Evolutionary conservation across 2,329 filamentous ascomycete genomes (phyloP), one percentile per base, ranked within the genome.

Genomic region (Venturia aucupariae): DNA sequence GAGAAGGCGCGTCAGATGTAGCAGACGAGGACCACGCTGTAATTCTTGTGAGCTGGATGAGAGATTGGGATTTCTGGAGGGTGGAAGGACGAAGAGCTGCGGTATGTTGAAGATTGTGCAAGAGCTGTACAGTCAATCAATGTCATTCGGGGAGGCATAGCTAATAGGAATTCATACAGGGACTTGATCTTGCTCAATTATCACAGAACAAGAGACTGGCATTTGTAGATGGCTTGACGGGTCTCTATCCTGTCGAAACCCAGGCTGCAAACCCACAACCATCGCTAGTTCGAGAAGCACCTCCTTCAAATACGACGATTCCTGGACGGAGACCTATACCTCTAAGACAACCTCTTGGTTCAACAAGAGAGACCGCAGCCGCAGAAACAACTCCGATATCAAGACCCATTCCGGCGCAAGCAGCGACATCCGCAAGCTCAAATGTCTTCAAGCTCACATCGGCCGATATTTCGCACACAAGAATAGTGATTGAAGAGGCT

Each of bases 41-140:
- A 0, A 80, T 96, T 3, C 79, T 97, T 3, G 86, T 94, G 65
- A 95, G 90, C 77, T 96, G 94, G 76, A 78, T 96, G 75, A 83
- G 90, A 66, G 88, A 93, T 70, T 84, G 82, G 67, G 78, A 83
- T 1, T 95, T 96, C 72, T 97, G 92, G 91, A 86, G 80, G 67
- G 84, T 87, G 3, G 87, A 90, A 61, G 82, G 82, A 2, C 82
- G 84, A 63, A 87, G 87, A 74, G 75, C 91, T 71, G 88, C 68
- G 30, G 71, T 90, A 76, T 68, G 80, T 68, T 41, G n/a, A 30
- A 15, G 48, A 32, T 15, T 19, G 63, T 41, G 4, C 24, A 61
- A n/a, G 19, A 19, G 41, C 22, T 57, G 46, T 10, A 3, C 24
- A 60, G 35, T 24, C n/a, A 57, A 30, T 7, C n/a, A 62, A n/a